phyloP scores from a whole-genome alignment of 495 filamentous ascomycete genomes.

The Penicillium desertorum region DNA sequence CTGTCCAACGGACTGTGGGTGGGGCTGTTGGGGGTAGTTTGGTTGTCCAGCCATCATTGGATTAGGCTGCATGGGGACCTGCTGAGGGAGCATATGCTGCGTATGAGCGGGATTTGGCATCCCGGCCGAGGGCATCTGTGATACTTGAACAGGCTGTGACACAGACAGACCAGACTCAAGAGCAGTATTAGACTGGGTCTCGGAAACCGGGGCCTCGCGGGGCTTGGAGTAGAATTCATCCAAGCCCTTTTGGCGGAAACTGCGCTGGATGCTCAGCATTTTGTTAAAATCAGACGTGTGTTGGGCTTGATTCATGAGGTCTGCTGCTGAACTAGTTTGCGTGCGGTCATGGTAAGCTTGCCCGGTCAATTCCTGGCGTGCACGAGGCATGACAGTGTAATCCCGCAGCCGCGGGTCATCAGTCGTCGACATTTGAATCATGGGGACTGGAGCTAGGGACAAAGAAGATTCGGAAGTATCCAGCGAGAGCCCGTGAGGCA shows the following conservation, averaged over 20 bases:
- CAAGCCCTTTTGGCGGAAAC: slow-evolving; percentile 70
- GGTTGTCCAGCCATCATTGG: slow-evolving; percentile 44
- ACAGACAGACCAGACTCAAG: slow-evolving; percentile 50
- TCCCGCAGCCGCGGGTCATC: slow-evolving; percentile 78
- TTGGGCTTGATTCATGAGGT: slow-evolving; percentile 83
- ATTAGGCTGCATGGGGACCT: slow-evolving; percentile 20
- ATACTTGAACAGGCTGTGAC: slow-evolving; percentile 48
- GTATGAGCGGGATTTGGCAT: slow-evolving; percentile 42
- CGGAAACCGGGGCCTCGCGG: slow-evolving; percentile 66
- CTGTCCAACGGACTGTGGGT: slow-evolving; percentile 44
- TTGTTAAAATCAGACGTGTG: slow-evolving; percentile 92
- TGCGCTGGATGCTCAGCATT: slow-evolving; percentile 68
- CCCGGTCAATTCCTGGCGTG: slow-evolving; percentile 86
- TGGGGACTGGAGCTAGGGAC: slow-evolving; percentile 70
- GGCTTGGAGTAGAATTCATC: slow-evolving; percentile 74
- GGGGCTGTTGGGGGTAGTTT: slow-evolving; percentile 35
- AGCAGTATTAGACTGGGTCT: slow-evolving; percentile 48
- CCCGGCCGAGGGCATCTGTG: slow-evolving; percentile 39
- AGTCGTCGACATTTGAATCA: slow-evolving; percentile 77
- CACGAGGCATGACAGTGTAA: slow-evolving; percentile 78
- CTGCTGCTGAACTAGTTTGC: slow-evolving; percentile 73
- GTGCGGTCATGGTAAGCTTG: slow-evolving; percentile 85
- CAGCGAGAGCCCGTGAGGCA: slow-evolving; percentile 68
- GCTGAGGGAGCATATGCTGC: slow-evolving; percentile 42
- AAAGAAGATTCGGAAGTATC: slow-evolving; percentile 58